phyloP scores from a whole-genome alignment of 306 rosid species.

The Cicer pinnatifidum region DNA sequence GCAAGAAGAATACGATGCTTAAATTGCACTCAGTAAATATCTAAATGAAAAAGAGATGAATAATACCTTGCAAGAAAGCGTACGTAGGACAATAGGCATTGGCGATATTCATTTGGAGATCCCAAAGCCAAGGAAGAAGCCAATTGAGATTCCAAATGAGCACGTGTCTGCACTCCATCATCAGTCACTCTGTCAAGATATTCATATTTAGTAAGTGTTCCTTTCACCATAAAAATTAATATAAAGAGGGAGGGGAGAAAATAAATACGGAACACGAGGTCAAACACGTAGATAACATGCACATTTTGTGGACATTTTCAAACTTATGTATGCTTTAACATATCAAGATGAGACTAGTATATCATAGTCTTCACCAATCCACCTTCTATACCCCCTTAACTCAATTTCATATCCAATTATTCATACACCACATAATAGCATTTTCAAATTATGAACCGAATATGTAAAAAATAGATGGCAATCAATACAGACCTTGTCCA shows the following conservation, averaged over 20 bases:
- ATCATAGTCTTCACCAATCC: too few species aligned
- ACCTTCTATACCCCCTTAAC: conserved; percentile 15
- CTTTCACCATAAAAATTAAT: conserved; percentile 4
- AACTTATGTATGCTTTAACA: too few species aligned
- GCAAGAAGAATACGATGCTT: conserved; percentile 9
- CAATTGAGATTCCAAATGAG: conserved; percentile 93
- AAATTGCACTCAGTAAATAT: conserved; percentile 30
- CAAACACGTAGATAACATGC: conserved; percentile 30
- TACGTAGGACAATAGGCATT: conserved; percentile 79
- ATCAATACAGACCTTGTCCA: conserved; percentile 86
- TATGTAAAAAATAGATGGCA: conserved; percentile 10
- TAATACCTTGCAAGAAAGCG: conserved; percentile 91
- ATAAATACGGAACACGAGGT: neutral
- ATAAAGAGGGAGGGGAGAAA: neutral
- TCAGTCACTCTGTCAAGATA: conserved; percentile 76
- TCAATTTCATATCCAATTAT: neutral
- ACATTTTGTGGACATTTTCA: neutral
- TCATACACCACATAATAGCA: conserved; percentile 1
- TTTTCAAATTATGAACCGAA: conserved; percentile 22
- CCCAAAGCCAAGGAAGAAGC: conserved; percentile 87
- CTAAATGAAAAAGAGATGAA: conserved; percentile 4
- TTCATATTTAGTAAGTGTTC: conserved; percentile 35
- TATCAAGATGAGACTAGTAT: too few species aligned
- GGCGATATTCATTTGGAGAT: conserved; percentile 92
- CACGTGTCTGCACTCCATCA: conserved; percentile 96